Evolutionary conservation across 2,329 filamentous ascomycete genomes (phyloP), one percentile per base, ranked within the genome.

Genomic region (Colletotrichum cuscutae): DNA sequence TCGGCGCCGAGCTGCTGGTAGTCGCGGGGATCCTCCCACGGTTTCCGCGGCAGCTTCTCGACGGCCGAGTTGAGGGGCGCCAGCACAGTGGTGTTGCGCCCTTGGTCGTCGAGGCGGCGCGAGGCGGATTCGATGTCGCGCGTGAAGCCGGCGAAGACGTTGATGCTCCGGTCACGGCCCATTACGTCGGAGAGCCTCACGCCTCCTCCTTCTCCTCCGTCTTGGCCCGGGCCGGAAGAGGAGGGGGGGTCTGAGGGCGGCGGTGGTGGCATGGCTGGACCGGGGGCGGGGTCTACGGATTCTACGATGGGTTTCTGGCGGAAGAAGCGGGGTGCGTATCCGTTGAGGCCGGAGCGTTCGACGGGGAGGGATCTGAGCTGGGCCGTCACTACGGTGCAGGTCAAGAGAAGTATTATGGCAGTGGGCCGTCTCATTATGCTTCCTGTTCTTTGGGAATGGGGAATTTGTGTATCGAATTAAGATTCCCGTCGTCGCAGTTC

Each of bases 41-140:
- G 95, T 81, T 98, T 98, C 65, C 93, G 88, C 1, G 95, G 94
- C 28, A 98, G 85, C 1, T 83, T 85, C 76, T 93, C 93, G 78
- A 99, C 90, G 3, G 92, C 95, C 22, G 89, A 91, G 86, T 99
- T 98, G 66, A 94, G 85, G 0, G 97, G 97, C 5, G 95, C 96
- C 3, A 98, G 90, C 28, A 98, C 91, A 2, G 95, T 98, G 19
- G 94, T 94, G 80, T 96, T 95, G 71, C 88, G 82, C 1, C 84
- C 79, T 0, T 87, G 82, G 79, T 94, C 89, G 77, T 93, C 89
- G 15, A 98, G 89, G 1, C 94, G 93, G 26, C 85, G 83, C 11
- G 90, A 89, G 24, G 95, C 87, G n/a, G 87, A 83, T 59, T 91
- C 89, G 77, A 95, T 90, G 79, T 96, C 92, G 72, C 95, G 91